Conservation (phyloP, 2,329 filamentous ascomycete species). For the Nigrospora sphaerica region DNA sequence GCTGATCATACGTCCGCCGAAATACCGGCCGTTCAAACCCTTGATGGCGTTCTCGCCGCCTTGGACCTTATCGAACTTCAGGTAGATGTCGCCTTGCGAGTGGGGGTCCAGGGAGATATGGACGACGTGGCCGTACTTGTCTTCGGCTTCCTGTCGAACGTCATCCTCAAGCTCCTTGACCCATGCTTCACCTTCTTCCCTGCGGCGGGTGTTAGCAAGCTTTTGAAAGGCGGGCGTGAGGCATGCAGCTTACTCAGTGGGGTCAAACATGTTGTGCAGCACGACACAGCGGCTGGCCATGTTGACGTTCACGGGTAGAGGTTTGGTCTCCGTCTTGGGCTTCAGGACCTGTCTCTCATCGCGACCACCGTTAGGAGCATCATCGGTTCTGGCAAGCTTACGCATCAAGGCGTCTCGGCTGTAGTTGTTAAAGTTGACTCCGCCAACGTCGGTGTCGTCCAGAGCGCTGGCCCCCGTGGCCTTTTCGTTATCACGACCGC, state of each 20-base stretch:
- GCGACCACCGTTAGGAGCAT: constrained; percentile 57
- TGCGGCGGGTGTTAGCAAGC: constrained; percentile 34
- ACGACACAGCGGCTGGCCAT: constrained; percentile 91
- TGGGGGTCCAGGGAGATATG: constrained; percentile 94
- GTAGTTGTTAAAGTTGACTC: constrained; percentile 99
- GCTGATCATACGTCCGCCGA: constrained; percentile 87
- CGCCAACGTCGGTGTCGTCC: constrained; percentile 94
- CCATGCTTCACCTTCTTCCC: constrained; percentile 83
- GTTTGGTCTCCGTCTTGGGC: constrained; percentile 71
- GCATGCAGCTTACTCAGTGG: constrained; percentile 67
- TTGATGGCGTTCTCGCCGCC: constrained; percentile 97
- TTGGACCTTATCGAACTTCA: constrained; percentile 95
- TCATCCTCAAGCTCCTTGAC: constrained; percentile 91
- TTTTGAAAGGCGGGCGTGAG: neutral
- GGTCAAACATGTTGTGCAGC: constrained; percentile 92
- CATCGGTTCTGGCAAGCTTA: constrained; percentile 94
- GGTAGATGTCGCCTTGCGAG: constrained; percentile 91
- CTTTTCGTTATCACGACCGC: constrained; percentile 84
- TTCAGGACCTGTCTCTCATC: constrained; percentile 68
- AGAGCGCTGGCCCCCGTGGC: constrained; percentile 86
- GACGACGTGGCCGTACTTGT: constrained; percentile 94
- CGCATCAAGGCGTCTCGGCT: constrained; percentile 97
- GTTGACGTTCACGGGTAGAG: constrained; percentile 78
- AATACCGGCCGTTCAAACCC: constrained; percentile 93
- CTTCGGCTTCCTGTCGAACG: constrained; percentile 84